Evolutionary conservation across 177 flowering plant species (phyloP), one percentile per base, ranked within the genome.

Genomic region (Telopea speciosissima): DNA sequence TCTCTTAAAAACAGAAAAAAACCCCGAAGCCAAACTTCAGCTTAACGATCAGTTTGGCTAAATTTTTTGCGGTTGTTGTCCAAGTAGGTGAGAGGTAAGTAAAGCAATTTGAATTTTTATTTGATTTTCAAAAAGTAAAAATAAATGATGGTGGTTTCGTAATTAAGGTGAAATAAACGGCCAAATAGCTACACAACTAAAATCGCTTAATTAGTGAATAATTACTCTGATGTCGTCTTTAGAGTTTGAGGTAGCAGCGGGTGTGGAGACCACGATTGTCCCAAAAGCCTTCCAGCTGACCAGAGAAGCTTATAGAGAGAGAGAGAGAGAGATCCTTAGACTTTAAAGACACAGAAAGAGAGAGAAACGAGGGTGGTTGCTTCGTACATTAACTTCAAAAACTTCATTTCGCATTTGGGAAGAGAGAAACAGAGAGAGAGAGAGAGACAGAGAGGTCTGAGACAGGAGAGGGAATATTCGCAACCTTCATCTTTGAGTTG

Each of bases 231-330:
- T 42, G 54, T 60, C 68, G 63, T 65, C 44, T 56, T 65, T 56
- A 22, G 67, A 56, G 61, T 8, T 8, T 4, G n/a, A 58, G 9
- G 22, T 0, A 58, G n/a, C 8, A 19, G 19, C 24, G 26, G 42
- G 59, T 49, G 76, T 73, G 72, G 76, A 62, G 72, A 62, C 72
- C 76, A 63, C 68, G 76, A 73, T 64, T 76, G 74, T 62, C 74
- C 64, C 75, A 72, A 65, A 74, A 45, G 60, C 45, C 28, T 49
- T 62, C 73, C 76, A 77, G 71, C 72, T 33, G 67, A 65, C 54
- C n/a, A 16, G 61, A 16, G 23, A 19, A 26, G 16, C 24, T 56
- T 68, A 56, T 65, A 62, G 65, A 72, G 66, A 70, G 22, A 62
- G 31, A 28, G 31, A 28, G 31, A 28, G 31, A 28, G 31, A 28